Conservation (phyloP, 2,329 filamentous ascomycete species). For the Diaporthe amygdali region DNA sequence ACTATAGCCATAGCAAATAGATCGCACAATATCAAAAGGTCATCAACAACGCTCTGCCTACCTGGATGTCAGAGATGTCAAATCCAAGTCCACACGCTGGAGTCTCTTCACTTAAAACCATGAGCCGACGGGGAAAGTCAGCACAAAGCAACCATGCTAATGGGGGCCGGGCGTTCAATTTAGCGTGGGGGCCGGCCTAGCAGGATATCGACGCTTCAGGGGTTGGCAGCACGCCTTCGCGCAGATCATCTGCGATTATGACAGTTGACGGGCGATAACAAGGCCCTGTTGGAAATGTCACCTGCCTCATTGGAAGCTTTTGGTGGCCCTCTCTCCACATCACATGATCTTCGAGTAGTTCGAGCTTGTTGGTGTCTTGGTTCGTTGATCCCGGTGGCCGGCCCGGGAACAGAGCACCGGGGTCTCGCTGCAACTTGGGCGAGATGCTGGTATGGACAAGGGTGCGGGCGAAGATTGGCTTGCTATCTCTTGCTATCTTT, state of each 20-base stretch:
- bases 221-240: background rate
- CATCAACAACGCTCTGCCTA: too few species aligned
- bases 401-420: background rate
- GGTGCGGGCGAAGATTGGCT: background rate
- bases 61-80: too few species aligned
- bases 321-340: background rate
- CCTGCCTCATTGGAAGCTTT: background rate
- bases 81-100: too few species aligned
- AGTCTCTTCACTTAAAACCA: too few species aligned
- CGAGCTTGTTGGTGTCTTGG: background rate
- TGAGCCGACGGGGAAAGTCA: background rate
- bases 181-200: background rate
- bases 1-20: too few species aligned
- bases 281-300: background rate
- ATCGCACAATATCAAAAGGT: too few species aligned
- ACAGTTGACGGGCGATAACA: background rate
- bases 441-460: background rate
- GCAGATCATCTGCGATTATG: constrained; percentile 17
- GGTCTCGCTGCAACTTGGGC: background rate
- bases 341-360: background rate
- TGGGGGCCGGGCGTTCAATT: background rate
- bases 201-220: background rate
- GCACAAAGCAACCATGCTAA: background rate
- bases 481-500: background rate
- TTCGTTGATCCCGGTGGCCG: background rate